Conservation (phyloP, 2,329 filamentous ascomycete species). For the Lasiodiplodia sp. region DNA sequence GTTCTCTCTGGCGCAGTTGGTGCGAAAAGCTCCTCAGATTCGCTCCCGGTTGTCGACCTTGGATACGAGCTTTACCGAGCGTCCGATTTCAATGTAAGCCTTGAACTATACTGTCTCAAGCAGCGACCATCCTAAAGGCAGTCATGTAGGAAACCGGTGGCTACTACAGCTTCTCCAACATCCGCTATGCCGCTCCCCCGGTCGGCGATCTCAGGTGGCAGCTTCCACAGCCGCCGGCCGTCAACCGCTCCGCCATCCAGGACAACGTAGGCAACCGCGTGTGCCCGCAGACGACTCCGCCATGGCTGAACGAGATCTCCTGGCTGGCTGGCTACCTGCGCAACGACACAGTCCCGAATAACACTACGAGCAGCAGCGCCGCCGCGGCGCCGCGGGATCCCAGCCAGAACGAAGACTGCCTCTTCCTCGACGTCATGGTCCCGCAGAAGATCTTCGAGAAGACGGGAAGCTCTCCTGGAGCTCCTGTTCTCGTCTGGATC, state of each 20-base stretch:
- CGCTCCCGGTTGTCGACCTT: no score
- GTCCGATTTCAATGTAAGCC: no score
- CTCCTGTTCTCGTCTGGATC: constrained; percentile 53
- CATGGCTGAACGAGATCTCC: no score
- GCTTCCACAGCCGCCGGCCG: constrained; percentile 53
- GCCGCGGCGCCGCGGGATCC: no score
- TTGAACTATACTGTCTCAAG: no score
- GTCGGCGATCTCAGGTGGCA: constrained; percentile 59
- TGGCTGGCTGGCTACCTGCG: constrained; percentile 8
- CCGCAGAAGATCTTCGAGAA: constrained; percentile 45
- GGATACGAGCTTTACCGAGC: no score
- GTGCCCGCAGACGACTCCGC: neutral
- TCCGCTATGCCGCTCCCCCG: constrained; percentile 63
- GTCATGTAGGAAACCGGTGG: constrained; percentile 43
- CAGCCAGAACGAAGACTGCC: constrained; percentile 43
- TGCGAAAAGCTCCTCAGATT: no score
- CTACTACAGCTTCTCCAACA: constrained; percentile 64
- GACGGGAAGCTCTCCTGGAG: constrained; percentile 33
- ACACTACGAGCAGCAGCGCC: no score
- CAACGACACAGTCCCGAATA: constrained; percentile 16
- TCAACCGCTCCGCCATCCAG: constrained; percentile 55
- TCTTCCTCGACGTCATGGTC: constrained; percentile 51
- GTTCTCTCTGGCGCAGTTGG: no score
- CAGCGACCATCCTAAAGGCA: no score
- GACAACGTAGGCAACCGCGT: constrained; percentile 46